A percentile compares a stretch with the other conserved stretches of the same genome.
Evolutionary conservation across 352 stramenopile species (phyloP).

Genomic region (Phytophthora pseudosyringae): DNA sequence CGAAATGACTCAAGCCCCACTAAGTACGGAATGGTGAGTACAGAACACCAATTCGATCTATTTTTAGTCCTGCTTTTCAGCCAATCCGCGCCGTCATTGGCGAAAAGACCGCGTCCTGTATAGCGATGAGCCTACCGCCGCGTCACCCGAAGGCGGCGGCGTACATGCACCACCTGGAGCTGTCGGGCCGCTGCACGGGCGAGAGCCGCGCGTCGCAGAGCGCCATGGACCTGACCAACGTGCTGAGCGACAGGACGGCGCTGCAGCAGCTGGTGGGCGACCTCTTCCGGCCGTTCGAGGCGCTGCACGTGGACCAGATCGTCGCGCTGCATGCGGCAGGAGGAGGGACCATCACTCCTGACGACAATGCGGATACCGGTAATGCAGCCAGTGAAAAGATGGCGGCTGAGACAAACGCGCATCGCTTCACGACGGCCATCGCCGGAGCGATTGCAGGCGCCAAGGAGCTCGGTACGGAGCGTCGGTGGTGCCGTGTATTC

Average conservation of each 20-base stretch:
- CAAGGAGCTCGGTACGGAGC: constrained; percentile 41
- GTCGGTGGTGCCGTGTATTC: not conserved
- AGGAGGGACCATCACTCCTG: constrained; percentile 17
- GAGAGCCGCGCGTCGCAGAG: constrained; percentile 38
- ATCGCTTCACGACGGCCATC: constrained; percentile 47
- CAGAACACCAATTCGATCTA: not conserved
- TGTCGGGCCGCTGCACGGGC: constrained; percentile 44
- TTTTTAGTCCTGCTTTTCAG: constrained; percentile 8
- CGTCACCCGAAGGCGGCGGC: constrained; percentile 8
- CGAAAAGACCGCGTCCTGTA: not conserved
- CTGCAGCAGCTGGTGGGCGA: constrained; percentile 48
- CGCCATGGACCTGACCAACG: constrained; percentile 44
- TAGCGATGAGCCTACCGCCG: constrained; percentile 8
- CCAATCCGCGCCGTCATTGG: constrained; percentile 3
- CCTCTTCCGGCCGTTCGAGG: constrained; percentile 50
- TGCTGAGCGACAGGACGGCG: constrained; percentile 41
- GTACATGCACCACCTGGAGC: constrained; percentile 53
- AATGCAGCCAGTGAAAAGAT: not conserved
- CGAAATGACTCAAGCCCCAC: not conserved
- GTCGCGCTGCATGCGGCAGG: constrained; percentile 50
- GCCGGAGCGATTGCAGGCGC: constrained; percentile 57
- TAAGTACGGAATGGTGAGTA: constrained; percentile 14
- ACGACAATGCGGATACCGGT: not conserved
- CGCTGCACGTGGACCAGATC: constrained; percentile 51
- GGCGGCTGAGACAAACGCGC: not conserved